Percentiles rank a stretch among this genome's conserved stretches.
Evolutionary conservation across 306 rosid genomes (phyloP).

Genomic region (Casuarina glauca): DNA sequence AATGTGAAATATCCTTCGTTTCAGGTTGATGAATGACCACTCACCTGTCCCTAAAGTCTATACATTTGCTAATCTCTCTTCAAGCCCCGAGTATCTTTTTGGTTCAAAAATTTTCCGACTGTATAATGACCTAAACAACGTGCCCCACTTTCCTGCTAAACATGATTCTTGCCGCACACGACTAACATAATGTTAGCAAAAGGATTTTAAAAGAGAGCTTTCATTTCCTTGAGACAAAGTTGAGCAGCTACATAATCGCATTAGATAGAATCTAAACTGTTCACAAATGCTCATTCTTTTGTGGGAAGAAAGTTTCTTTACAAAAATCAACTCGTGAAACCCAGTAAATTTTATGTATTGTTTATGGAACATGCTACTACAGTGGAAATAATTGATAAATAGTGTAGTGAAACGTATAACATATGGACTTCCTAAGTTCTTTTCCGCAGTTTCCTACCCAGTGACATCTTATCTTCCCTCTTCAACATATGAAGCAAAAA

Average conservation of each 20-base stretch:
- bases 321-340: background rate
- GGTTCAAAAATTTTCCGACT: too few species aligned
- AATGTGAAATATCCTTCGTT: too few species aligned
- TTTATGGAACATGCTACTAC: background rate
- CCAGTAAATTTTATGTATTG: background rate
- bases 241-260: background rate
- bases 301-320: background rate
- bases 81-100: too few species aligned
- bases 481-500: constrained; percentile 58
- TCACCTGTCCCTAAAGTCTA: too few species aligned
- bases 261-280: background rate
- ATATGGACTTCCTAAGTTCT: background rate
- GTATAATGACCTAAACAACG: too few species aligned
- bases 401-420: background rate
- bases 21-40: too few species aligned
- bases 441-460: constrained; percentile 12
- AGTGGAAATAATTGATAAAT: background rate
- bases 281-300: background rate
- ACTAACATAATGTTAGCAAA: too few species aligned
- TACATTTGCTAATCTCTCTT: too few species aligned
- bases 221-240: background rate
- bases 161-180: too few species aligned
- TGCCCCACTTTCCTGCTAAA: too few species aligned
- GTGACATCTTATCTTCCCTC: constrained; percentile 21
- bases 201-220: too few species aligned